Conservation (phyloP, 176 grass and related monocot genomes). For the Musa itinerans region DNA sequence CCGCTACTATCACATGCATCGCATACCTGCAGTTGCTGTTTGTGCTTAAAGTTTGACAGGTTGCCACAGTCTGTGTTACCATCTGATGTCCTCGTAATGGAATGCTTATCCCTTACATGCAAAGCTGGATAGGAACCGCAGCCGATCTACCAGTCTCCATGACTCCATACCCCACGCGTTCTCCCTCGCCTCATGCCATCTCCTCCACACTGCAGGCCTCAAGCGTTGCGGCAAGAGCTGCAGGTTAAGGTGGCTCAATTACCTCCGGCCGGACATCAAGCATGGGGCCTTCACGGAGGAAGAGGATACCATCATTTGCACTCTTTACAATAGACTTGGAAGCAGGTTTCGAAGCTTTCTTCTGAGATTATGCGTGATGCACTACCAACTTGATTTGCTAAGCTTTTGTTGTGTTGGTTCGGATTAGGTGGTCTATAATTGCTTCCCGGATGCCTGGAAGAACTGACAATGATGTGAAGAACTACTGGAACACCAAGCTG, state of each 20-base stretch:
- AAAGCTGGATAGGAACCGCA: neutral
- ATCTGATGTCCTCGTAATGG: no score
- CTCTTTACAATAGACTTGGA: slow-evolving; percentile 2
- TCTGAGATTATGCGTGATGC: neutral
- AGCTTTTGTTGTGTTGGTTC: neutral
- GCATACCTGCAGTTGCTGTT: no score
- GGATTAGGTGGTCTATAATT: slow-evolving; percentile 21
- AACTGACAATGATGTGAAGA: slow-evolving; percentile 18
- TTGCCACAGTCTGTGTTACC: no score
- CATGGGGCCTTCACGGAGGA: slow-evolving; percentile 16
- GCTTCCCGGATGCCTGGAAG: slow-evolving; percentile 13
- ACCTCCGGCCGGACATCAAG: slow-evolving; percentile 14
- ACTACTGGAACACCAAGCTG: slow-evolving; percentile 14
- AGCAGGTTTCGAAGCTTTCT: slow-evolving; percentile 1
- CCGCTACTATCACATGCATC: no score
- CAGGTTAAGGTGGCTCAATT: slow-evolving; percentile 16
- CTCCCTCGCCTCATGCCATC: neutral
- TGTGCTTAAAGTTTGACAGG: no score
- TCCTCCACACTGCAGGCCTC: neutral
- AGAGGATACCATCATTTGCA: slow-evolving; percentile 10
- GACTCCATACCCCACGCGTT: neutral
- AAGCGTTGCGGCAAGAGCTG: slow-evolving; percentile 17
- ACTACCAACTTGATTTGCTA: neutral
- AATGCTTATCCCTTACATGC: no score
- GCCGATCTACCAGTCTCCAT: neutral